A percentile compares a stretch with the other conserved stretches of the same genome.
These are phyloP conservation scores for Leccinum subgranulosum DNA, from an alignment of 768 basidiomycete genomes.

Conservation along the genomic window DNA sequence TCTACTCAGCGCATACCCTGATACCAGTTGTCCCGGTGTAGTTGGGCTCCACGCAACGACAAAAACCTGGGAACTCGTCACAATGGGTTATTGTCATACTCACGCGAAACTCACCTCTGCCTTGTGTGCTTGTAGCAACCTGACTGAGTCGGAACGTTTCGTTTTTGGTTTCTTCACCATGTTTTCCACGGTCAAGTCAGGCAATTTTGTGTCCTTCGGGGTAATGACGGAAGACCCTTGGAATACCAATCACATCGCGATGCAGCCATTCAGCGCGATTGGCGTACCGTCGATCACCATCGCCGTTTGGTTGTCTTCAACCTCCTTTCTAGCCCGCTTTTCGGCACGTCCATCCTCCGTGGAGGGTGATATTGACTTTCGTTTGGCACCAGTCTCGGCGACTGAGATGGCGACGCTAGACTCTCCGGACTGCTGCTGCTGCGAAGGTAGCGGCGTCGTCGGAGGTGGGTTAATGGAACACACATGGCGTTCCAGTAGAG, in stretches of 20 bases:
- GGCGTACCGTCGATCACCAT: slow-evolving; percentile 44
- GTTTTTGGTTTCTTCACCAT: slow-evolving; percentile 33
- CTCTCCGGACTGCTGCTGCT: slow-evolving; percentile 19
- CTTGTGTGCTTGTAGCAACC: slow-evolving; percentile 55
- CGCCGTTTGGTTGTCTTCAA: slow-evolving; percentile 32
- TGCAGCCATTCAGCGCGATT: slow-evolving; percentile 28
- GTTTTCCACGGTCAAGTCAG: slow-evolving; percentile 21
- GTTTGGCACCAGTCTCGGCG: slow-evolving; percentile 38
- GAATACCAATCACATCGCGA: not conserved
- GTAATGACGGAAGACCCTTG: slow-evolving; percentile 13
- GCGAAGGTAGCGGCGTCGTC: slow-evolving; percentile 12
- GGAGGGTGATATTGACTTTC: slow-evolving; percentile 49
- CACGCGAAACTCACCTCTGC: slow-evolving; percentile 45
- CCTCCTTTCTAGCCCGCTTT: slow-evolving; percentile 58
- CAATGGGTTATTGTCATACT: slow-evolving; percentile 5
- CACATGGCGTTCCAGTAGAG: slow-evolving; percentile 69
- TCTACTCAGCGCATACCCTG: slow-evolving; percentile 52
- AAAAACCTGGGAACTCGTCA: slow-evolving; percentile 58
- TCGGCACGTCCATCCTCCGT: slow-evolving; percentile 51
- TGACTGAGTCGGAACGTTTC: slow-evolving; percentile 39
- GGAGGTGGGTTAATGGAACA: slow-evolving; percentile 54
- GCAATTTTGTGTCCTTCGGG: slow-evolving; percentile 20
- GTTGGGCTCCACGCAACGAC: slow-evolving; percentile 78
- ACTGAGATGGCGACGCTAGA: not conserved
- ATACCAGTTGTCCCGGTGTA: slow-evolving; percentile 56